Conservation (phyloP, 2,329 filamentous ascomycete genomes). For the Tricladium varicosporioides region DNA sequence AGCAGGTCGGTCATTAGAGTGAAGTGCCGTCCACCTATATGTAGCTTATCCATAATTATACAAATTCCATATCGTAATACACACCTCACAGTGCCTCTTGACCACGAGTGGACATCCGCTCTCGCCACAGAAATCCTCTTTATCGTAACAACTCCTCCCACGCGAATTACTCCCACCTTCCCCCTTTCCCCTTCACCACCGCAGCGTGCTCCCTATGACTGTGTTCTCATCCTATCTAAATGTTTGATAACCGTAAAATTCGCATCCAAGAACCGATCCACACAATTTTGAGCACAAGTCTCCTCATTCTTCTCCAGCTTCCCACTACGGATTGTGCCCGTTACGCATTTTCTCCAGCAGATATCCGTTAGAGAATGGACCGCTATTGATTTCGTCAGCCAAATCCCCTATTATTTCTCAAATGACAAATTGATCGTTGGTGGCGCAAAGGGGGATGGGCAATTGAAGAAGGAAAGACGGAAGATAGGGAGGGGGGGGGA, state of each 20-base stretch:
- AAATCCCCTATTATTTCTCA: no score
- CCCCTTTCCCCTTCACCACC: not conserved
- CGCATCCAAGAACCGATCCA: constrained; percentile 89
- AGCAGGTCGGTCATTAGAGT: constrained; percentile 11
- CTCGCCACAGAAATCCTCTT: no score
- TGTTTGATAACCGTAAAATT: constrained; percentile 84
- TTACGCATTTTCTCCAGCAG: constrained; percentile 95
- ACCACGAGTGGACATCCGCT: no score
- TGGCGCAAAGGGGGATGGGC: not conserved
- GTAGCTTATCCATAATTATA: constrained; percentile 3
- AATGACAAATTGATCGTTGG: no score
- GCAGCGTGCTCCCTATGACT: constrained; percentile 5
- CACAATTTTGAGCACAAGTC: constrained; percentile 85
- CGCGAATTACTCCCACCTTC: not conserved
- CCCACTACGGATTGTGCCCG: constrained; percentile 66
- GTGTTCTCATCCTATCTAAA: constrained; percentile 61
- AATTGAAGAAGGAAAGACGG: not conserved
- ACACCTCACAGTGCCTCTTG: not conserved
- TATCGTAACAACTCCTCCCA: not conserved
- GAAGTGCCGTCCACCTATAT: constrained; percentile 9
- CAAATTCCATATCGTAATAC: constrained; percentile 9
- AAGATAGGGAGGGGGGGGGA: not conserved
- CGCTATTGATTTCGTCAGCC: no score
- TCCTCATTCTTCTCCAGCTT: constrained; percentile 77
- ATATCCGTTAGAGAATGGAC: constrained; percentile 68